These are phyloP conservation scores for Serendipita vermifera DNA, from an alignment of 768 basidiomycete genomes.

Conservation along the genomic window DNA sequence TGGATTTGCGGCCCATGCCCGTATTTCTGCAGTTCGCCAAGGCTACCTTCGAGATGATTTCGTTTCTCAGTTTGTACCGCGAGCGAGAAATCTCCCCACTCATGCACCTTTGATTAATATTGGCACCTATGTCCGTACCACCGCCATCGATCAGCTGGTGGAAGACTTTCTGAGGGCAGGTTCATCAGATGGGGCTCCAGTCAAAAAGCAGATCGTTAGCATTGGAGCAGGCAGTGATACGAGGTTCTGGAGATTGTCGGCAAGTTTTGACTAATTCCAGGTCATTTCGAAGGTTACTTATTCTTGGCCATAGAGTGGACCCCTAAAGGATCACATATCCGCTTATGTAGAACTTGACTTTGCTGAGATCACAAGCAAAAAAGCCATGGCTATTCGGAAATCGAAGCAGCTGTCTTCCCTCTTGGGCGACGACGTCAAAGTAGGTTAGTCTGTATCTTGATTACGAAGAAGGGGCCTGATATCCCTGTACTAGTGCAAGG, in stretches of 20 bases:
- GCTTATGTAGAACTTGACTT: slow-evolving; percentile 88
- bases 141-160: slow-evolving; percentile 67
- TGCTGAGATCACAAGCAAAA: slow-evolving; percentile 67
- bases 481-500: slow-evolving; percentile 36
- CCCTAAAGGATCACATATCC: slow-evolving; percentile 34
- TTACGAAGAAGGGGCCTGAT: background rate
- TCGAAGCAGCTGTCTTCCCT: slow-evolving; percentile 40
- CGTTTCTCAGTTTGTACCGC: slow-evolving; percentile 51
- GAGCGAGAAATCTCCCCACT: slow-evolving; percentile 41
- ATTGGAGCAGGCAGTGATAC: slow-evolving; percentile 94
- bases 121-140: slow-evolving; percentile 78
- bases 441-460: slow-evolving; percentile 14
- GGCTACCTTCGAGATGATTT: slow-evolving; percentile 74
- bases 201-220: slow-evolving; percentile 68
- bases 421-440: slow-evolving; percentile 32
- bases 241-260: slow-evolving; percentile 81
- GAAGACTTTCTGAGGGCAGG: slow-evolving; percentile 45
- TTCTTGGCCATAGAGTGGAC: slow-evolving; percentile 39
- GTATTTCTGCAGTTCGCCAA: slow-evolving; percentile 69
- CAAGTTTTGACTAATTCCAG: slow-evolving; percentile 29
- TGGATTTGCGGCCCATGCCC: slow-evolving; percentile 68
- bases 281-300: slow-evolving; percentile 1
- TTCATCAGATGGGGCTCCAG: slow-evolving; percentile 22
- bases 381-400: slow-evolving; percentile 68
- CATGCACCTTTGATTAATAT: slow-evolving; percentile 88